Base-by-base conservation (phyloP, 2,329 filamentous ascomycete genomes). In the Colletotrichum godetiae region DNA sequence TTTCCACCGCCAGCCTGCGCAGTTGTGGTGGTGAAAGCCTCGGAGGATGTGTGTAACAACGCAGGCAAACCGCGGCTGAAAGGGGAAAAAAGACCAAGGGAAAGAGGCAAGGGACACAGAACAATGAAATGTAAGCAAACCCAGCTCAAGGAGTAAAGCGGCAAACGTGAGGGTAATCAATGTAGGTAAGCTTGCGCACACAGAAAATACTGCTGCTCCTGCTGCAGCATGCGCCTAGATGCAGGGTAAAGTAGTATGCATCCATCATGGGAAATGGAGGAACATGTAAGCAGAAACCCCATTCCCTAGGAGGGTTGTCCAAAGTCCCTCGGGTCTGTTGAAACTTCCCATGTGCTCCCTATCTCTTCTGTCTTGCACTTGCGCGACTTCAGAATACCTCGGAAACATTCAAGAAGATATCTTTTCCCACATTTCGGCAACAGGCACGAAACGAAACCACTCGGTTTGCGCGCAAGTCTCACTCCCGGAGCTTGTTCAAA, bases 171-270 rank as follows among this genome's bases (percentile, higher is more conserved):
- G 15, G 19, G 19, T 49, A 19, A 49, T 49, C 19, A 49, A n/a
- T 49, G 42, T 49, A n/a, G 15, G 42, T 49, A n/a, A 49, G 42
- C 19, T 13, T 33, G 31, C 4, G 29, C 29, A 24, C 24, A 15
- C 37, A 42, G 15, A 35, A 37, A 58, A 65, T 60, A 37, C 42
- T 49, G 42, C 42, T 49, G 13, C 35, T 27, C 12, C 19, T 56
- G 58, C 46, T 29, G 56, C 24, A 52, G 52, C 65, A 72, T 68
- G 65, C 58, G 19, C 56, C 65, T 46, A 31, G n/a, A 63, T 63
- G 49, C 49, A 53, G 31, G 37, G 68, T 72, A 37, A 22, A 11
- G 46, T 37, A 27, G 62, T 13, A 53, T 35, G 15, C 42, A 29
- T 19, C n/a, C 29, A 27, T 13, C 42, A 24, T 53, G 29, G 46